These are phyloP conservation scores for Mortierella sp. DNA, from an alignment of 371 early-diverging fungal genomes.

Conservation along the genomic window DNA sequence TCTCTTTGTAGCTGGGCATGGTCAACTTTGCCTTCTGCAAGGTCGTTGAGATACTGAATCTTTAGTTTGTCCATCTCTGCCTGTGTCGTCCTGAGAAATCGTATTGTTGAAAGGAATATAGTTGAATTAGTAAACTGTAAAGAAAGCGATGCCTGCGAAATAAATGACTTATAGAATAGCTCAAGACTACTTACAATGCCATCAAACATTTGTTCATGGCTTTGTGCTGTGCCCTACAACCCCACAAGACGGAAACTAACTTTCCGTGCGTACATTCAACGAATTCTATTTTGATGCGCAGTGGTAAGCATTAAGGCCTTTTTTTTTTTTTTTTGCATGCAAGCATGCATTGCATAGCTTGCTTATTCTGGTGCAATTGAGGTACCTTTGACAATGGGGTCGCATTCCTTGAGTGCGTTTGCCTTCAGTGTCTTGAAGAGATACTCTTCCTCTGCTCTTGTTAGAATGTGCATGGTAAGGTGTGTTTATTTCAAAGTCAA, in stretches of 20 bases:
- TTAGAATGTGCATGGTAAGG: slow-evolving; percentile 65
- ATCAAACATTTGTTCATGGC: slow-evolving; percentile 80
- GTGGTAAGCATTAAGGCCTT: neutral
- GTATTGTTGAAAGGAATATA: neutral
- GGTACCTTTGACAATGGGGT: slow-evolving; percentile 70
- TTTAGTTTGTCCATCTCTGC: slow-evolving; percentile 70
- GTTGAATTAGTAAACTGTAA: neutral
- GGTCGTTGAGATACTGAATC: slow-evolving; percentile 54
- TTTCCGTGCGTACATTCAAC: slow-evolving; percentile 77
- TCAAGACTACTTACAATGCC: slow-evolving; percentile 61
- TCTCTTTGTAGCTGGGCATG: slow-evolving; percentile 49
- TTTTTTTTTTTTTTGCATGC: no score
- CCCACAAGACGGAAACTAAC: slow-evolving; percentile 75
- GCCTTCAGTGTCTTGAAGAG: slow-evolving; percentile 74
- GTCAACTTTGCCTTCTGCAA: slow-evolving; percentile 52
- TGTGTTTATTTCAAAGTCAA: no score
- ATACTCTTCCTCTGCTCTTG: slow-evolving; percentile 71
- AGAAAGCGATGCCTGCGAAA: neutral
- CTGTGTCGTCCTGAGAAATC: slow-evolving; percentile 63
- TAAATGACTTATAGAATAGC: neutral
- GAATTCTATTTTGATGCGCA: slow-evolving; percentile 63
- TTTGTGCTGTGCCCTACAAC: slow-evolving; percentile 71
- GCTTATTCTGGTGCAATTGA: neutral
- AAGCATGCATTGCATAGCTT: neutral
- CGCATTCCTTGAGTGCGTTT: slow-evolving; percentile 72